Evolutionary conservation across 805 yeast species (phyloP).

Genomic region (Naumovozyma castellii): DNA sequence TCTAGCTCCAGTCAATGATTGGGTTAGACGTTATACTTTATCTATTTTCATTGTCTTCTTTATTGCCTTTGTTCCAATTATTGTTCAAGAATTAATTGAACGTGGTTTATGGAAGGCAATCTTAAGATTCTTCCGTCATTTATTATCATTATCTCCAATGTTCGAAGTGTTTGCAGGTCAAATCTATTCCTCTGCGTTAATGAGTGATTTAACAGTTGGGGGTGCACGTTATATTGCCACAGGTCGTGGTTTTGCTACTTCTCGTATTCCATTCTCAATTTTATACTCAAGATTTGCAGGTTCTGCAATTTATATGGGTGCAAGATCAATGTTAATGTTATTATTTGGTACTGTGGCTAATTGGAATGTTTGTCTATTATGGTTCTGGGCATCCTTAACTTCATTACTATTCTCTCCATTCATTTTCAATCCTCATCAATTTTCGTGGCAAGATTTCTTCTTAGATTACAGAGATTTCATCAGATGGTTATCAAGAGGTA

Average conservation of each 20-base stretch:
- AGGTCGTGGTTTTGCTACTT: slow-evolving; percentile 79
- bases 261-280: slow-evolving; percentile 65
- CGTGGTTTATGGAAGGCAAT: slow-evolving; percentile 71
- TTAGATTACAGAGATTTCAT: slow-evolving; percentile 90
- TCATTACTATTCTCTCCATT: slow-evolving; percentile 88
- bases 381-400: slow-evolving; percentile 93
- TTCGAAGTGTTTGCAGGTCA: slow-evolving; percentile 79
- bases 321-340: slow-evolving; percentile 61
- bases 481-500: slow-evolving; percentile 86
- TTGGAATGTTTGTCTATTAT: slow-evolving; percentile 87
- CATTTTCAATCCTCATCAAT: slow-evolving; percentile 94
- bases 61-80: slow-evolving; percentile 68
- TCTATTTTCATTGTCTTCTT: slow-evolving; percentile 87
- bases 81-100: slow-evolving; percentile 71
- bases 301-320: slow-evolving; percentile 76
- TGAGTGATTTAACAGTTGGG: slow-evolving; percentile 66
- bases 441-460: slow-evolving; percentile 90
- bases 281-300: slow-evolving; percentile 70
- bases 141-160: slow-evolving; percentile 64
- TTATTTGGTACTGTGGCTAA: slow-evolving; percentile 63
- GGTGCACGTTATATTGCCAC: slow-evolving; percentile 83
- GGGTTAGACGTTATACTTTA: slow-evolving; percentile 80
- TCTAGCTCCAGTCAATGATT: slow-evolving; percentile 68
- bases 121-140: slow-evolving; percentile 58
- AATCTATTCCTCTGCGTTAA: slow-evolving; percentile 60